Evolutionary conservation across 192 early-diverging fungal species (phyloP).

Genomic region (Rhizoclosmatium sp.): DNA sequence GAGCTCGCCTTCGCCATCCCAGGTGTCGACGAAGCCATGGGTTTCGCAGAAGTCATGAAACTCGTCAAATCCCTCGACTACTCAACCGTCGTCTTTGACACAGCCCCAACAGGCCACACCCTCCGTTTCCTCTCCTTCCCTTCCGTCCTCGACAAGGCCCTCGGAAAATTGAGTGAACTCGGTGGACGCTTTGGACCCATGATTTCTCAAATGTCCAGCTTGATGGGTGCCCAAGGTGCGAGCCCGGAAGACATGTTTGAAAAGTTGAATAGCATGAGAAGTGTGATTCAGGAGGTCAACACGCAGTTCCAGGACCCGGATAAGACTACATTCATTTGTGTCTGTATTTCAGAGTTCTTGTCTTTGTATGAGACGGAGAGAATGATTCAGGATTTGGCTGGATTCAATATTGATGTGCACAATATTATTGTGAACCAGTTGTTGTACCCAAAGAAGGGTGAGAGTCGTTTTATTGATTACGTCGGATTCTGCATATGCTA

Average conservation of each 20-base stretch:
- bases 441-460: constrained; percentile 89
- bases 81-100: constrained; percentile 98
- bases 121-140: constrained; percentile 99
- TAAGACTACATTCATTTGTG: constrained; percentile 99
- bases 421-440: constrained; percentile 99
- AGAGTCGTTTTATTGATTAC: background rate
- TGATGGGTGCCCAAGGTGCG: constrained; percentile 76
- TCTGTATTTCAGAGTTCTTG: constrained; percentile 99
- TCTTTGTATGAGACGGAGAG: constrained; percentile 99
- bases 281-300: constrained; percentile 97
- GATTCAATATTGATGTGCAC: constrained; percentile 97
- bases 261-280: constrained; percentile 96
- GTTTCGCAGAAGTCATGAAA: constrained; percentile 99
- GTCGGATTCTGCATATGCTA: background rate
- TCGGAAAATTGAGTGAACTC: constrained; percentile 93
- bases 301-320: constrained; percentile 99
- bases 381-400: constrained; percentile 99
- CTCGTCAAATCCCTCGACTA: constrained; percentile 99
- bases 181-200: constrained; percentile 95
- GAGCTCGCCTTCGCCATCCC: constrained; percentile 99
- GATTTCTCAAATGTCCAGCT: constrained; percentile 77
- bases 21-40: constrained; percentile 99
- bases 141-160: constrained; percentile 94
- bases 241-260: constrained; percentile 92
- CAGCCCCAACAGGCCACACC: constrained; percentile 98